Evolutionary conservation across 768 basidiomycete genomes (phyloP).

Genomic region (Mrakia hoshinonis): DNA sequence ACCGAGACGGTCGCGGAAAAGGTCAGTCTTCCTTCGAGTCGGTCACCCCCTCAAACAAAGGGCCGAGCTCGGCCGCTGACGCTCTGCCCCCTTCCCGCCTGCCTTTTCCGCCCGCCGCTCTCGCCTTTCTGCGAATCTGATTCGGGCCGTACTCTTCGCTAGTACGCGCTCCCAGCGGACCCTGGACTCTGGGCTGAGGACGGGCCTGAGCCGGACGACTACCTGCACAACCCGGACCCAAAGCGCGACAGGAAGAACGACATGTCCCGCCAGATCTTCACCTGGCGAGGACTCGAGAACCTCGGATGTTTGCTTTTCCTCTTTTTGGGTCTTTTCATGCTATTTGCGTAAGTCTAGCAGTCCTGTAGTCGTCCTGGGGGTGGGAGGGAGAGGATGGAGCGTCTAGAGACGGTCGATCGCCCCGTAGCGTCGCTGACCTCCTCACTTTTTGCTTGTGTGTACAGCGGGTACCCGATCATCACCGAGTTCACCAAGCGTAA

Average conservation of each 20-base stretch:
- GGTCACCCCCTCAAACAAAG: not conserved
- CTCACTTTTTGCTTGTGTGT: not conserved
- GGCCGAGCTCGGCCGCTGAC: not conserved
- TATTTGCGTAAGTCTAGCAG: not conserved
- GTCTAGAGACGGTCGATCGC: not conserved
- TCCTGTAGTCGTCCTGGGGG: not conserved
- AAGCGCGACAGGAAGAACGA: constrained; percentile 24
- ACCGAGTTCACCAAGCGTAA: not conserved
- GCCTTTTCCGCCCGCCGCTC: not conserved
- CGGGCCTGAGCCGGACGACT: constrained; percentile 27
- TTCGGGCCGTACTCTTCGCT: not conserved
- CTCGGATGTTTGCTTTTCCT: constrained; percentile 19
- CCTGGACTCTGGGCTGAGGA: constrained; percentile 14
- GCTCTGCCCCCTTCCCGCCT: not conserved
- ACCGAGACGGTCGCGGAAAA: not conserved
- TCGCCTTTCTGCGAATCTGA: no score
- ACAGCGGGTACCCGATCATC: constrained; percentile 26
- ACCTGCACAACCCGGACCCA: constrained; percentile 28
- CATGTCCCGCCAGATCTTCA: constrained; percentile 12
- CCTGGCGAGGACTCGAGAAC: constrained; percentile 18
- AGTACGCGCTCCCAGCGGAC: constrained; percentile 14
- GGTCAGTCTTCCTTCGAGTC: not conserved
- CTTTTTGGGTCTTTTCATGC: constrained; percentile 15
- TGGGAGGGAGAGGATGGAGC: not conserved
- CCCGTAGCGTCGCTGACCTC: not conserved